phyloP scores from a whole-genome alignment of 192 early-diverging fungal species.

The Rhizoclosmatium globosum region DNA sequence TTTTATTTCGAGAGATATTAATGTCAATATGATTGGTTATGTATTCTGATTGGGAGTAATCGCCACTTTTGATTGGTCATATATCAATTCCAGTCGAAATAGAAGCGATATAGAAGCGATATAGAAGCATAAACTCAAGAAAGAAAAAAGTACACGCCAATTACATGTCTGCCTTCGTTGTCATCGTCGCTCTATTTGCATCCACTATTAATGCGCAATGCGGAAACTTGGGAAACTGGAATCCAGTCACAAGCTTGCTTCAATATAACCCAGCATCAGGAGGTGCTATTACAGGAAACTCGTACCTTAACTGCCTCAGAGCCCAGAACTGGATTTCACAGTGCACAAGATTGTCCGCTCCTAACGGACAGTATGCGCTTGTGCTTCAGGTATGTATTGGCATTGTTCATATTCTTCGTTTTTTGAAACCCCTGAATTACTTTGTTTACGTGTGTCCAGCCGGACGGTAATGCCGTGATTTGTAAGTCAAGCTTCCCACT shows the following conservation, averaged over 20 bases:
- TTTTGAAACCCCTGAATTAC: neutral
- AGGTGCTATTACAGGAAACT: neutral
- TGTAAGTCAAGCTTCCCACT: too few species aligned
- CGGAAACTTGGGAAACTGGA: neutral
- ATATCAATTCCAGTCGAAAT: too few species aligned
- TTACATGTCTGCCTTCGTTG: too few species aligned
- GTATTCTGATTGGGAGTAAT: too few species aligned
- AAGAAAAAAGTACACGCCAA: too few species aligned
- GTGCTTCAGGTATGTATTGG: neutral
- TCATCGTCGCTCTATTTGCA: neutral
- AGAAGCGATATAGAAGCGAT: too few species aligned
- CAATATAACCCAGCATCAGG: neutral
- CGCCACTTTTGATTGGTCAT: too few species aligned
- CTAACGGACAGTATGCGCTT: neutral
- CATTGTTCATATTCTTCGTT: neutral
- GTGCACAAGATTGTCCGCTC: neutral
- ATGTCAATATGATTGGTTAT: too few species aligned
- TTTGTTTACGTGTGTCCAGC: neutral
- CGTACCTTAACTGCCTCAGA: neutral
- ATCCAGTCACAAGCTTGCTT: neutral
- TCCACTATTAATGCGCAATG: neutral
- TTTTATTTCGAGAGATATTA: too few species aligned
- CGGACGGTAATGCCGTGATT: too few species aligned
- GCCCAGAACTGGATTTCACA: neutral
- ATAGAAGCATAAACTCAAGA: too few species aligned